phyloP scores from a whole-genome alignment of 75 land plant species.

The Pinus tabuliformis region DNA sequence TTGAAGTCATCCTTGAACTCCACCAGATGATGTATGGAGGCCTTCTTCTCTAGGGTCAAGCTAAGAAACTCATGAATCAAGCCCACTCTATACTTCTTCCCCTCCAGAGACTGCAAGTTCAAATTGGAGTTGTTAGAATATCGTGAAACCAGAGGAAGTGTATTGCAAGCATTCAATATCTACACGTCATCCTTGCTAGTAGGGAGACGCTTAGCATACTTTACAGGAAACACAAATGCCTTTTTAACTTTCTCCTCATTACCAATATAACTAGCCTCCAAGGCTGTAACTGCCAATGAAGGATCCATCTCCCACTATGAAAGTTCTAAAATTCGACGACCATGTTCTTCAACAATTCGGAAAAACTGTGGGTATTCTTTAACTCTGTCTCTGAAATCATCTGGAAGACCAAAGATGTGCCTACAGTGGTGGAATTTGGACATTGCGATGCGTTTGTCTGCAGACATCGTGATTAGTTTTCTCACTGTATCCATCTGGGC shows the following conservation, averaged over 20 bases:
- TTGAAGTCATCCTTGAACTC: conserved; percentile 89
- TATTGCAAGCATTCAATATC: conserved; percentile 46
- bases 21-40: conserved; percentile 74
- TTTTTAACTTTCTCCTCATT: conserved; percentile 47
- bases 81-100: conserved; percentile 77
- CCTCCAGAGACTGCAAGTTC: conserved; percentile 62
- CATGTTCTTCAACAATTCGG: conserved; percentile 37
- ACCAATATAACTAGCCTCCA: conserved; percentile 43
- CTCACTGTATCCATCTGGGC: conserved; percentile 41
- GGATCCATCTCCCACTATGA: conserved; percentile 69
- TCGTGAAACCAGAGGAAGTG: conserved; percentile 71
- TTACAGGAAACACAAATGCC: conserved; percentile 40
- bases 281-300: conserved; percentile 14
- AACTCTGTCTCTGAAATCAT: conserved; percentile 68
- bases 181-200: conserved; percentile 48
- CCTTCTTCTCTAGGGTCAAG: conserved; percentile 85
- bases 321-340: conserved; percentile 49
- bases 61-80: conserved; percentile 80
- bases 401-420: conserved; percentile 67
- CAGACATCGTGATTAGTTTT: conserved; percentile 83
- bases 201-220: conserved; percentile 36
- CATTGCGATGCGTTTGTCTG: conserved; percentile 40
- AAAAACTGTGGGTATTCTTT: conserved; percentile 62
- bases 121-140: conserved; percentile 59
- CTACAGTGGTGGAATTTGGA: conserved; percentile 62